A percentile compares a stretch with the other conserved stretches of the same genome.
Conservation (phyloP, 768 basidiomycete genomes). For the Boletellus emodensis region DNA sequence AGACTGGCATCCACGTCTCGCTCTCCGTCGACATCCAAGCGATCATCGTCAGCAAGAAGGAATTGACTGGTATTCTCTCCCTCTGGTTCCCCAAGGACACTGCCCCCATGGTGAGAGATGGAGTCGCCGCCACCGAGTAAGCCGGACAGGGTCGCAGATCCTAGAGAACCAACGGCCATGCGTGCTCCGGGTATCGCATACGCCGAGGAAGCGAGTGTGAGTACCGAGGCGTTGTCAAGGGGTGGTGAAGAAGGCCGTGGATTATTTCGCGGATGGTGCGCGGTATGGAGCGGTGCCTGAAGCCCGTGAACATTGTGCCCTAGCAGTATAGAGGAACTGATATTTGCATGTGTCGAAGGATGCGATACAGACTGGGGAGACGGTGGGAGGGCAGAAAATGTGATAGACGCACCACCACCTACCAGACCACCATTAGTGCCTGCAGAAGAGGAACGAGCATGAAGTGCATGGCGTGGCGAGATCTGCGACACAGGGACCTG, state of each 20-base stretch:
- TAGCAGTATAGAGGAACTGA: constrained; percentile 25
- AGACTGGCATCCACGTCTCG: constrained; percentile 85
- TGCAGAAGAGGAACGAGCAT: constrained; percentile 59
- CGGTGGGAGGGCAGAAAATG: constrained; percentile 67
- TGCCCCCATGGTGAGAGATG: constrained; percentile 68
- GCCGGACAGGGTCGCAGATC: constrained; percentile 48
- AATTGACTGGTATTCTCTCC: constrained; percentile 66
- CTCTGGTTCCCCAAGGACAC: constrained; percentile 47
- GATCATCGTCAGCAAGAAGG: constrained; percentile 62
- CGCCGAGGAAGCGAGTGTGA: constrained; percentile 92
- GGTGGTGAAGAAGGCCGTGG: constrained; percentile 91
- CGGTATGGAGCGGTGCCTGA: constrained; percentile 85
- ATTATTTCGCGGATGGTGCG: constrained; percentile 94
- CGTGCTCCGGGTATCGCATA: constrained; percentile 69
- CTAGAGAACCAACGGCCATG: constrained; percentile 39
- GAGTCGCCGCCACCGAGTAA: constrained; percentile 53
- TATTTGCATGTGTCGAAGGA: constrained; percentile 30
- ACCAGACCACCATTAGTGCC: constrained; percentile 44
- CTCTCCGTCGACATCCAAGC: constrained; percentile 44
- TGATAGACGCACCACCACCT: constrained; percentile 56
- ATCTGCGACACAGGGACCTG: constrained; percentile 62
- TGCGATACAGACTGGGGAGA: constrained; percentile 43
- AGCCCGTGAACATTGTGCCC: constrained; percentile 33
- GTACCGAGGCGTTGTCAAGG: constrained; percentile 83
- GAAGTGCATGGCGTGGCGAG: constrained; percentile 49